Evolutionary conservation across 352 stramenopile species (phyloP).

Genomic region (Phytopythium ostracodes): DNA sequence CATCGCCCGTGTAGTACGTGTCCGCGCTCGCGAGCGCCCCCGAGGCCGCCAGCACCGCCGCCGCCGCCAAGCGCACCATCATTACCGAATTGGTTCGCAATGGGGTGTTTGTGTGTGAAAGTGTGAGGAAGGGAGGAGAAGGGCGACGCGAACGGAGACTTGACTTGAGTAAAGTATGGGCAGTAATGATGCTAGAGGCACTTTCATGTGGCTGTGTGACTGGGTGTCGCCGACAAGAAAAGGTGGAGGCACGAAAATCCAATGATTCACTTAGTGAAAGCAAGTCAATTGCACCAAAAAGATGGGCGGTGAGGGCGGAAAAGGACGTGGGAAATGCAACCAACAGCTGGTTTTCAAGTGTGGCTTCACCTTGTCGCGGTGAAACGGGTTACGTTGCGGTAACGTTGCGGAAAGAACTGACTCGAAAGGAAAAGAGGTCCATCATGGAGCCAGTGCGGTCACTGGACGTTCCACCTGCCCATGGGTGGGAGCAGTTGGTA

Average conservation of each 20-base stretch:
- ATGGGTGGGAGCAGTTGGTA: not conserved
- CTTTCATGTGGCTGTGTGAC: not conserved
- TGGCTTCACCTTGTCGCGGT: not conserved
- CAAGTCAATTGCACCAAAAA: not conserved
- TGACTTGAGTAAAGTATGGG: not conserved
- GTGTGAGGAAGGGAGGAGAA: not conserved
- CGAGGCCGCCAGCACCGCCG: not conserved
- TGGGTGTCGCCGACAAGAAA: too few species aligned
- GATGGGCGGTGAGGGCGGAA: not conserved
- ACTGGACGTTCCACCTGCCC: not conserved
- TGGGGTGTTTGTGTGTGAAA: not conserved
- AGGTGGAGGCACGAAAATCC: not conserved
- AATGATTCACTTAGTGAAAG: not conserved
- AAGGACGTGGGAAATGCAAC: not conserved
- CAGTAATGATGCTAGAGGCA: slow-evolving; percentile 1
- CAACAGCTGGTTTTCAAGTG: not conserved
- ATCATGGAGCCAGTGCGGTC: not conserved
- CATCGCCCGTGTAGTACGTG: slow-evolving; percentile 35
- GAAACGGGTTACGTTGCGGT: not conserved
- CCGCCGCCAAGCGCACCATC: not conserved
- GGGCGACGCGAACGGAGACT: too few species aligned
- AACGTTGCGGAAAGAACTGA: not conserved
- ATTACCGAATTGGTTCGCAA: not conserved
- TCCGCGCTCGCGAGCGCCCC: slow-evolving; percentile 13
- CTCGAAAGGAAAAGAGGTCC: not conserved